Conservation (phyloP, 2,329 filamentous ascomycete species). For the Ceratocystis destructans region DNA sequence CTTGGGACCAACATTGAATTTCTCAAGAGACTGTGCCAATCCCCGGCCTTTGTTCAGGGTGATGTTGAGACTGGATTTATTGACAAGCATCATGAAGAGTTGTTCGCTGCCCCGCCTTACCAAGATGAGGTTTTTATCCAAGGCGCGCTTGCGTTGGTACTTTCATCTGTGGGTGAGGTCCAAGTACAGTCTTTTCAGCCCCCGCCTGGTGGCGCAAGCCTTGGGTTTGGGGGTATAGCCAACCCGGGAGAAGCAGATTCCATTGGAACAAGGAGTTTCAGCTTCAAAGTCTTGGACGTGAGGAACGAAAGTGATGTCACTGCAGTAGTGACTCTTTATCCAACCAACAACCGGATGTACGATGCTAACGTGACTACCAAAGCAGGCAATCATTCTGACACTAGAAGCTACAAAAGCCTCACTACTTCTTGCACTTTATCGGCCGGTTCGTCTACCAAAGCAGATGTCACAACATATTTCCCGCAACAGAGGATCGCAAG, state of each 20-base stretch:
- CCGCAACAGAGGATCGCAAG: constrained; percentile 66
- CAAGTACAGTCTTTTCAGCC: neutral
- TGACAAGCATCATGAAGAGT: constrained; percentile 65
- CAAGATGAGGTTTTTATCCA: constrained; percentile 69
- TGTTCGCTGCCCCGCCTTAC: constrained; percentile 53
- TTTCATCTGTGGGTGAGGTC: too few relatives aligned
- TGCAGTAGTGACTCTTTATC: neutral
- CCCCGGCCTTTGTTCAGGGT: constrained; percentile 67
- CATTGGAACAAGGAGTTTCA: constrained; percentile 11
- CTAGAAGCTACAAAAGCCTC: neutral
- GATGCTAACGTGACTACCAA: neutral
- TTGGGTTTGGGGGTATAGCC: neutral
- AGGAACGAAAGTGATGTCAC: neutral
- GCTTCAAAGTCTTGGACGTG: neutral
- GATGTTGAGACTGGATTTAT: constrained; percentile 96
- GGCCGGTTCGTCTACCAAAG: constrained; percentile 21
- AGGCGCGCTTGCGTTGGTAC: constrained; percentile 50
- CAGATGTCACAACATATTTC: constrained; percentile 57
- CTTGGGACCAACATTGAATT: constrained; percentile 95
- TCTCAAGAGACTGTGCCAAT: constrained; percentile 72
- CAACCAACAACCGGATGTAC: neutral
- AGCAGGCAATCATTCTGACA: neutral
- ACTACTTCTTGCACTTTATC: neutral
- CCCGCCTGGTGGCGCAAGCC: neutral
- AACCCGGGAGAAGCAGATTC: neutral